Evolutionary conservation across 352 stramenopile species (phyloP), one percentile per base, ranked within the genome.

Genomic region (Pythium aristosporum): DNA sequence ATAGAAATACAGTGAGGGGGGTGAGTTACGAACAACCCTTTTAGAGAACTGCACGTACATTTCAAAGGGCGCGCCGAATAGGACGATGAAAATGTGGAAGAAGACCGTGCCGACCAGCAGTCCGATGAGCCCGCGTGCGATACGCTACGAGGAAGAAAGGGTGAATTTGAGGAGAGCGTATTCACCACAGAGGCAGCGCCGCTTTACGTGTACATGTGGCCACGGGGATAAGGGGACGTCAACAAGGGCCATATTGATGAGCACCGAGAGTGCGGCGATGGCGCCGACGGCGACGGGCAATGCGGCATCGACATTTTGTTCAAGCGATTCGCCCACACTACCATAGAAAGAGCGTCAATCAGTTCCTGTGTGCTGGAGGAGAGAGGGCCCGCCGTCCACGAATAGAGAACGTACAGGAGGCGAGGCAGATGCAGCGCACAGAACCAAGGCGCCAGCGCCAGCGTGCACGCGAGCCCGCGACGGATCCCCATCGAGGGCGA

Each of bases 21-120:
- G 37, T 42, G 43, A 21, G 43, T 44, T 47, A 20, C 18, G 23
- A 3, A 18, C 47, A 36, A 7, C 12, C 11, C 15, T 30, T 18
- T 36, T 3, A n/a, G 47, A n/a, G 20, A 13, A 36, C 11, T 5
- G 18, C 21, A 65, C 77, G 18, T 68, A 95, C 86, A 85, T 69
- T 25, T 79, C 46, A 28, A 95, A 53, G 0, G 87, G 81, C 9
- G 87, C 87, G 34, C 87, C 87, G 51, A 95, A 95, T 52, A 92
- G 67, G 23, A 92, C 67, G 65, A 92, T 73, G 23, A 72, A 56
- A 23, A 82, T 67, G 61, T 95, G 78, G 67, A 88, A 87, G 28
- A 78, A 37, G 13, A 44, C 57, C 2, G 75, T 68, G 41, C 82
- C 80, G 11, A 82, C 34, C 8, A 66, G 18, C 0, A 91, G 64